Evolutionary conservation across 805 yeast species (phyloP).

Genomic region (Metschnikowia borealis): DNA sequence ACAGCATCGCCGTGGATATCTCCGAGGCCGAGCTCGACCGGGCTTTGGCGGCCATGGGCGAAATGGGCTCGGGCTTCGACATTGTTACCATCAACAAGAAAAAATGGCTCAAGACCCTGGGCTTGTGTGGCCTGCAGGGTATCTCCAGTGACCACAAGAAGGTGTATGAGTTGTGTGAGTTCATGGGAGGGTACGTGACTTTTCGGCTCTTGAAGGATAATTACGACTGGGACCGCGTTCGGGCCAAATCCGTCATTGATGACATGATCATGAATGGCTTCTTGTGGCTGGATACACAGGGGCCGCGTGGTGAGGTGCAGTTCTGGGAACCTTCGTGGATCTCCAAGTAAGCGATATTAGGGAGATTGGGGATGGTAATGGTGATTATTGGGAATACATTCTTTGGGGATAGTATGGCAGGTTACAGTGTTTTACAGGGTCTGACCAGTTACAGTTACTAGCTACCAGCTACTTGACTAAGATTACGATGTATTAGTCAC

Average conservation of each 20-base stretch:
- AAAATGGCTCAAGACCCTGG: conserved; percentile 44
- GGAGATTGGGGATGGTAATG: background rate
- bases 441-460: no score
- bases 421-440: no score
- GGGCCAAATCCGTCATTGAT: conserved; percentile 62
- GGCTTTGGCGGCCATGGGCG: conserved; percentile 49
- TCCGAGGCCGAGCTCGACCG: conserved; percentile 51
- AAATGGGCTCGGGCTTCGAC: conserved; percentile 70
- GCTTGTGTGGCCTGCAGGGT: conserved; percentile 22
- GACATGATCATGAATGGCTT: conserved; percentile 81
- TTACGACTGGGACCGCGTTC: conserved; percentile 62
- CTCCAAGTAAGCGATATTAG: conserved; percentile 11
- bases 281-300: conserved; percentile 74
- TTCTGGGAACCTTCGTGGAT: conserved; percentile 82
- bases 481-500: no score
- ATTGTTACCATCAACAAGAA: conserved; percentile 49
- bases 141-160: conserved; percentile 58
- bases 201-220: conserved; percentile 64
- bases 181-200: conserved; percentile 70
- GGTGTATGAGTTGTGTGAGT: conserved; percentile 71
- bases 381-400: background rate
- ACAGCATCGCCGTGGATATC: conserved; percentile 28
- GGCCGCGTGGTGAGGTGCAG: conserved; percentile 27
- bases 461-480: no score
- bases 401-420: no score